These are phyloP conservation scores for Sclerotinia borealis DNA, from an alignment of 2,329 filamentous ascomycete genomes.

Conservation along the genomic window DNA sequence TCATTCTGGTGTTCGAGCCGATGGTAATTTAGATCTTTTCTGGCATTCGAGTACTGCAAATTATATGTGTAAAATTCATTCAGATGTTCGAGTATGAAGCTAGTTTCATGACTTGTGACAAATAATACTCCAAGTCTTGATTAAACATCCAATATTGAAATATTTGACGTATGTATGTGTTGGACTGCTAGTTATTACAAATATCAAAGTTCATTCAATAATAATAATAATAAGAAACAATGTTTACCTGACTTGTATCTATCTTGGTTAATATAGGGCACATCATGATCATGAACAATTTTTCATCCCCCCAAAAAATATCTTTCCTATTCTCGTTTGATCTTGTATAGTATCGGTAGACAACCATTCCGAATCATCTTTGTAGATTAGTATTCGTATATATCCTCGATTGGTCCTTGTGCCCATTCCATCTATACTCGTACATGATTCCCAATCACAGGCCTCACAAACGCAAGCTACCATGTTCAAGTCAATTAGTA, in stretches of 20 bases:
- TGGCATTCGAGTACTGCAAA: too few relatives aligned
- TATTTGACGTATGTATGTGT: too few relatives aligned
- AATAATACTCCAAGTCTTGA: neutral
- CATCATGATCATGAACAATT: neutral
- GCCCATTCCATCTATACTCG: neutral
- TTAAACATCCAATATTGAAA: neutral
- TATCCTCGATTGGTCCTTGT: too few relatives aligned
- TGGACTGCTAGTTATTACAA: too few relatives aligned
- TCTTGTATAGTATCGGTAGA: neutral
- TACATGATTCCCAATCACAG: constrained; percentile 21
- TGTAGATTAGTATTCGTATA: neutral
- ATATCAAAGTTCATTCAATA: neutral
- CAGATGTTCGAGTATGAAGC: too few relatives aligned
- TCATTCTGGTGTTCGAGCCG: too few relatives aligned
- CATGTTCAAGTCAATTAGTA: constrained; percentile 32
- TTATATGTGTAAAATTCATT: too few relatives aligned
- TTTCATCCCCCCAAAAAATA: neutral
- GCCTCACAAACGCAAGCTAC: constrained; percentile 29
- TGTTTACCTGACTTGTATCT: neutral
- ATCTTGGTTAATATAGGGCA: too few relatives aligned
- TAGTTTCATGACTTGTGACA: too few relatives aligned
- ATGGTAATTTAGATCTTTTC: too few relatives aligned
- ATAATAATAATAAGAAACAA: neutral
- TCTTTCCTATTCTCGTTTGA: neutral
- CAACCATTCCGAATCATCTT: neutral